Conservation (phyloP, 1,284 basidiomycete genomes). For the Cryptococcus sp. region DNA sequence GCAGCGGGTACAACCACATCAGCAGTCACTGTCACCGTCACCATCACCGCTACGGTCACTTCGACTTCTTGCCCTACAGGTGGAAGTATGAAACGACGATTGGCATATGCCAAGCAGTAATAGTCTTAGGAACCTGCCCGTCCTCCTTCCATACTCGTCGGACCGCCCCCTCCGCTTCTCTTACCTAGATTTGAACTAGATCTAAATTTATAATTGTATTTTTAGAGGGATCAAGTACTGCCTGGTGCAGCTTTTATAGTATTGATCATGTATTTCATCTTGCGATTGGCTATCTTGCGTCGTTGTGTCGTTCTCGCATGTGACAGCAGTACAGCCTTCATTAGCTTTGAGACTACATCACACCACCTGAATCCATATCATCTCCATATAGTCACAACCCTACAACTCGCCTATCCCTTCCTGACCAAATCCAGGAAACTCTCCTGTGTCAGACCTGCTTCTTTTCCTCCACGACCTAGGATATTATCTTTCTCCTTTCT, state of each 20-base stretch:
- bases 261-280: no score
- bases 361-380: no score
- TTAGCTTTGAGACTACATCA: no score
- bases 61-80: not conserved
- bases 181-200: not conserved
- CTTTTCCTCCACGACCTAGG: constrained; percentile 42
- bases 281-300: no score
- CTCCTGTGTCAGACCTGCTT: constrained; percentile 46
- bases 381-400: no score
- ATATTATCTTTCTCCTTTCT: constrained; percentile 48
- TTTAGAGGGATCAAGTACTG: not conserved
- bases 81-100: not conserved
- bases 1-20: not conserved
- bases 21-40: not conserved
- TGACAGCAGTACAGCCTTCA: no score
- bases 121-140: no score
- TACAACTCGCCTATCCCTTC: constrained; percentile 17
- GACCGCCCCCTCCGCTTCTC: not conserved
- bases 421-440: constrained; percentile 49
- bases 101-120: no score
- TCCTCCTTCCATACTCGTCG: no score
- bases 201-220: not conserved
- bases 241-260: not conserved
- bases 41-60: not conserved
- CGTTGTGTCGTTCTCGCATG: no score